Conservation (phyloP, 106 monocot species). For the Triglochin maritima region DNA sequence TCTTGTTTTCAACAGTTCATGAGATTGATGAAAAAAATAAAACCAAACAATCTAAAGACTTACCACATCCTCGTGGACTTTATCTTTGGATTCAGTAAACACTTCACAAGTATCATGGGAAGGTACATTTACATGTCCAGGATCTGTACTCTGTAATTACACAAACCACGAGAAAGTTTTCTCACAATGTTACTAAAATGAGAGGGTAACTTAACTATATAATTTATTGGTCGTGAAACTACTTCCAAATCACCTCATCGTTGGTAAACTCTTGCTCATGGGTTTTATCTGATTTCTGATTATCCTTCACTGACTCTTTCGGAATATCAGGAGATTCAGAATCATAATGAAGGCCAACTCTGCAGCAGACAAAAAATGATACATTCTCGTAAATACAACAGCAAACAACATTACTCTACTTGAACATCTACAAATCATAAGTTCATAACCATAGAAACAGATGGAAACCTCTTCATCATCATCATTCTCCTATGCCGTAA, state of each 20-base stretch:
- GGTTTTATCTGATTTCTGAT: background rate
- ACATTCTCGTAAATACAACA: background rate
- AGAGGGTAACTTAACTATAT: background rate
- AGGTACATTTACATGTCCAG: background rate
- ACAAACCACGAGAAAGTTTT: background rate
- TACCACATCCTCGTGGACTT: background rate
- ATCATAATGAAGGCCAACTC: background rate
- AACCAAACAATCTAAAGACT: background rate
- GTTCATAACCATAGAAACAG: background rate
- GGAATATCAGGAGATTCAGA: background rate
- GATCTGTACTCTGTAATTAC: background rate
- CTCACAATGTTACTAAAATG: background rate
- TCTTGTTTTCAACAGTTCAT: too few species aligned
- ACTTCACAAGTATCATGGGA: background rate
- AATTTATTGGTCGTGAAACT: background rate
- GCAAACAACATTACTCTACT: background rate
- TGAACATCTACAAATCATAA: background rate
- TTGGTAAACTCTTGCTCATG: too few species aligned
- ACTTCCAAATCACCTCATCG: too few species aligned
- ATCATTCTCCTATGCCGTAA: slow-evolving; percentile 64
- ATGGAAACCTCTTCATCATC: slow-evolving; percentile 33
- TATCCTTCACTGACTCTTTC: background rate
- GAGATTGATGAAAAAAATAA: background rate
- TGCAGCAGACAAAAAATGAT: slow-evolving; percentile 3
- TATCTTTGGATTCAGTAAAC: background rate